A percentile compares a stretch with the other conserved stretches of the same genome.
Conservation (phyloP, 2,329 filamentous ascomycete species). For the Beauveria rudraprayagi region DNA sequence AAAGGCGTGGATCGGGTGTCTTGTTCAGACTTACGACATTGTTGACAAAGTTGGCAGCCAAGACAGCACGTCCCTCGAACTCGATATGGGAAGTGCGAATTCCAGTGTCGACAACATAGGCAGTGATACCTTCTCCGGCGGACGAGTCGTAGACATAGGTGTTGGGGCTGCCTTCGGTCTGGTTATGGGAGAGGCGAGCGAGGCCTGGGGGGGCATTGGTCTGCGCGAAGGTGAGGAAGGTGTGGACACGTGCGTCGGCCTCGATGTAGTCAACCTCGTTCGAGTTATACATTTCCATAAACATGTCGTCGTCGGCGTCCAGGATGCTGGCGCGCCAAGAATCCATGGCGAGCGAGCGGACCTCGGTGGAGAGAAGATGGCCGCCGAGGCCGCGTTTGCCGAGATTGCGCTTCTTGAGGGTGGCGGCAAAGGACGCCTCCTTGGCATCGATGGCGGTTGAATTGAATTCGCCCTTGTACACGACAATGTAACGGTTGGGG, state of each 20-base stretch:
- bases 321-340: conserved; percentile 46
- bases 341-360: conserved; percentile 39
- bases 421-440: conserved; percentile 37
- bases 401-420: conserved; percentile 50
- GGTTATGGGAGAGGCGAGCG: conserved; percentile 41
- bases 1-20: background rate
- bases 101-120: conserved; percentile 53
- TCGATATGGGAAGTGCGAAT: conserved; percentile 42
- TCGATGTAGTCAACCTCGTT: conserved; percentile 46
- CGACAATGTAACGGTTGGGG: conserved; percentile 54
- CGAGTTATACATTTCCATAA: conserved; percentile 39
- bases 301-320: conserved; percentile 43
- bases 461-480: conserved; percentile 50
- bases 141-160: conserved; percentile 35
- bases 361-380: conserved; percentile 37
- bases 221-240: conserved; percentile 39
- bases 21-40: conserved; percentile 24
- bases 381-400: conserved; percentile 42
- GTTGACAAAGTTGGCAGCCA: conserved; percentile 40
- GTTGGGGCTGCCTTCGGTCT: conserved; percentile 17
- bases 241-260: conserved; percentile 41
- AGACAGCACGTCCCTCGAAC: conserved; percentile 39
- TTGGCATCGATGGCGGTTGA: conserved; percentile 41
- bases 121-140: conserved; percentile 40
- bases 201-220: conserved; percentile 45